A percentile compares a stretch with the other conserved stretches of the same genome.
Evolutionary conservation across 2,329 filamentous ascomycete genomes (phyloP).

Genomic region (Venturiaceae sp.): DNA sequence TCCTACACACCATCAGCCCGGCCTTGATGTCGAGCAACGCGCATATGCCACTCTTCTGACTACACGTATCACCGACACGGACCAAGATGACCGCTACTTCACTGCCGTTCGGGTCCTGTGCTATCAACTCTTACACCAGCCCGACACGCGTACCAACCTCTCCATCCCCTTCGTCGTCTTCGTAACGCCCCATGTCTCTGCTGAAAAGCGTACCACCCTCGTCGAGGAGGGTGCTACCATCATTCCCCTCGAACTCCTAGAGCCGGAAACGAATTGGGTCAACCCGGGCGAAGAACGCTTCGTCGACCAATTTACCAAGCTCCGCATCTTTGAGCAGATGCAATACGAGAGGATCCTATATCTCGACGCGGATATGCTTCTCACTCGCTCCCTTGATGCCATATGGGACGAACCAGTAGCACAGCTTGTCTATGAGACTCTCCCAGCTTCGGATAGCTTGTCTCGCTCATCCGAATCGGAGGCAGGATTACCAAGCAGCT

Average conservation of each 20-base stretch:
- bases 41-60: neutral
- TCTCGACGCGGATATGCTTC: conserved; percentile 8
- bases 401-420: conserved; percentile 6
- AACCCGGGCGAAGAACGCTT: conserved; percentile 1
- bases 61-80: neutral
- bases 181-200: conserved; percentile 6
- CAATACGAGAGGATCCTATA: conserved; percentile 9
- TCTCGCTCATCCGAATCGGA: neutral
- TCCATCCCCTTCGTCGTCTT: conserved; percentile 10
- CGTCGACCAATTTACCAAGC: conserved; percentile 10
- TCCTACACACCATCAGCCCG: neutral
- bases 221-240: conserved; percentile 4
- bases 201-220: conserved; percentile 1
- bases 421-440: neutral
- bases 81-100: conserved; percentile 8
- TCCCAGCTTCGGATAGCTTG: neutral
- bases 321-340: conserved; percentile 5
- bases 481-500: neutral
- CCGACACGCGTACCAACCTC: neutral
- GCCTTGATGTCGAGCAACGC: neutral
- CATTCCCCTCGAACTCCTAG: neutral
- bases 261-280: neutral
- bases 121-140: conserved; percentile 8
- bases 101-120: conserved; percentile 8
- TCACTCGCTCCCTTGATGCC: conserved; percentile 6